Base-by-base conservation (phyloP, 768 basidiomycete genomes). In the Hygrophoropsis aurantiaca region DNA sequence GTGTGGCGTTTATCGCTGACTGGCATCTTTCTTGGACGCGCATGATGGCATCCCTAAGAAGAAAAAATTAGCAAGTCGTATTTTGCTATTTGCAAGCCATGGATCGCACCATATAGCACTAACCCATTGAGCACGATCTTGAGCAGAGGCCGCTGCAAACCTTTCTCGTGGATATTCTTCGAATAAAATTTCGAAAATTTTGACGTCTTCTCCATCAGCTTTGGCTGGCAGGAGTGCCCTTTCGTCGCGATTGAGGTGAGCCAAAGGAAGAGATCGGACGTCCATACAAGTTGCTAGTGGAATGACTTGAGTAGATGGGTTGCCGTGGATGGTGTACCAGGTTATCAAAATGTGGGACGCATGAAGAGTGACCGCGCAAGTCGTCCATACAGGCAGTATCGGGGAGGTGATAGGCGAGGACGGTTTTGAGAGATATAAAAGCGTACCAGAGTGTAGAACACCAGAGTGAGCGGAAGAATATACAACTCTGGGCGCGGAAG, bases 41-140 rank as follows among this genome's bases (percentile, higher is more conserved):
- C 25, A 87, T 66, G 20, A 86, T 69, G 4, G 71, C 69, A 58
- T 87, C 83, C 85, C 85, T 85, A 54, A 4, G 32, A 16, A 33
- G 11, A 46, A 32, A 35, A 20, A 8, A 49, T 54, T 21, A 47
- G 37, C 32, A 43, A 1, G n/a, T n/a, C 3, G 19, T 30, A 19
- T 21, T 26, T 6, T 41, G 50, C 9, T 26, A 2, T 11, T 38
- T 25, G 30, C 18, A 7, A 9, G 9, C 44, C 43, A 45, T 18
- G 40, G 26, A 26, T 25, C 73, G 57, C 60, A 87, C 87, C 87
- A 90, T 39, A 89, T 79, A 3, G 82, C 78, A 55, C 82, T 84
- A 41, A 90, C 75, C 87, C 87, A 90, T 8, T 74, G 75, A 3
- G 85, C 85, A 42, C 87, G 72, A 46, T 85, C 84, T 49, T 76